A percentile compares a stretch with the other conserved stretches of the same genome.
Evolutionary conservation across 2,329 filamentous ascomycete species (phyloP).

Genomic region (Pseudogymnoascus sp.): DNA sequence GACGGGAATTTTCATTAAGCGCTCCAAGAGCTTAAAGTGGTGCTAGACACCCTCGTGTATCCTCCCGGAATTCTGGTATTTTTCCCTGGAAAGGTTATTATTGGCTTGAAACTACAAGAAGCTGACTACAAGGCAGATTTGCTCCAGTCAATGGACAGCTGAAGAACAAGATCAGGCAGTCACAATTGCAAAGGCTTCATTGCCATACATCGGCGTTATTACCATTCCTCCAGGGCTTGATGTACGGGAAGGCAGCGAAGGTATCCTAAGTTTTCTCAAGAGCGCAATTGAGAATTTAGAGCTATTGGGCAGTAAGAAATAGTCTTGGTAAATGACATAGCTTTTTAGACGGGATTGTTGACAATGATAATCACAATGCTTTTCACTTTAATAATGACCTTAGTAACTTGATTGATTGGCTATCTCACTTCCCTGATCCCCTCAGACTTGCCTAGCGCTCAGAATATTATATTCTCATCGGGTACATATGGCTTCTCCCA

Average conservation of each 20-base stretch:
- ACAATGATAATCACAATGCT: background rate
- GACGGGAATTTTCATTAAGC: background rate
- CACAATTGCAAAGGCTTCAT: background rate
- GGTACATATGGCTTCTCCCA: slow-evolving; percentile 12
- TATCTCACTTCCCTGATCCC: background rate
- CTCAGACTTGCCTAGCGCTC: background rate
- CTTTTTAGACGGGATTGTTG: background rate
- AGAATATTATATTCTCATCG: background rate
- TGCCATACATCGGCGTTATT: background rate
- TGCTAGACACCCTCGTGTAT: background rate
- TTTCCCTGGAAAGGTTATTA: background rate
- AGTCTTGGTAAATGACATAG: background rate
- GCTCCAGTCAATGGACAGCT: background rate
- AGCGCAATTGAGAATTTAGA: background rate
- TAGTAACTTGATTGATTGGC: background rate
- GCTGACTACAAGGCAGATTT: background rate
- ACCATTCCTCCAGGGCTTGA: background rate
- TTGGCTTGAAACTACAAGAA: background rate
- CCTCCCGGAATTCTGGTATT: background rate
- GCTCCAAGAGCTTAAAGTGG: background rate
- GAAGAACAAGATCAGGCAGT: background rate
- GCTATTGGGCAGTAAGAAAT: background rate
- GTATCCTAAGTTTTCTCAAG: background rate
- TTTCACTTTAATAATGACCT: background rate
- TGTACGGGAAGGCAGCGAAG: background rate